A percentile compares a stretch with the other conserved stretches of the same genome.
These are phyloP conservation scores for Grosmannia serpens DNA, from an alignment of 2,329 filamentous ascomycete species.

Conservation along the genomic window DNA sequence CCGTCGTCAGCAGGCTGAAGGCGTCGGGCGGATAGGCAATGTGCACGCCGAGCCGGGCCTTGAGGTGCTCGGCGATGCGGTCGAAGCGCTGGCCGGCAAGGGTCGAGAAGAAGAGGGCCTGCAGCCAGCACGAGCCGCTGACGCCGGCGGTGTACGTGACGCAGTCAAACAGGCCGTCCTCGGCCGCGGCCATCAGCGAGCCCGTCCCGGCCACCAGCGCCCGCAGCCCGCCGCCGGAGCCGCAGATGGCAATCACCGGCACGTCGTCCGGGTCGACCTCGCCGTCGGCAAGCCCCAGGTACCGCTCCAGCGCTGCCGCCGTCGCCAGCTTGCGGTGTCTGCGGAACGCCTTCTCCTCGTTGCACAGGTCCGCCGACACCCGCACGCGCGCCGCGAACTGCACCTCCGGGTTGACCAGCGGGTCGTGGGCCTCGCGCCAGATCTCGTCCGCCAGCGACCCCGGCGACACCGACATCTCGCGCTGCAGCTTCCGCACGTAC, in stretches of 20 bases:
- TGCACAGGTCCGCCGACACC: slow-evolving; percentile 68
- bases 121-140: slow-evolving; percentile 92
- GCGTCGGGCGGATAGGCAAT: slow-evolving; percentile 87
- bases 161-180: slow-evolving; percentile 87
- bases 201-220: slow-evolving; percentile 85
- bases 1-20: slow-evolving; percentile 67
- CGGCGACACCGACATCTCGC: slow-evolving; percentile 75
- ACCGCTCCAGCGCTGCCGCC: slow-evolving; percentile 64
- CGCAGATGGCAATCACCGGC: slow-evolving; percentile 85
- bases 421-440: slow-evolving; percentile 82
- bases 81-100: slow-evolving; percentile 57
- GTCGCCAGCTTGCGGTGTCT: slow-evolving; percentile 56
- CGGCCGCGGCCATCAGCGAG: slow-evolving; percentile 71
- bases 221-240: slow-evolving; percentile 81
- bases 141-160: slow-evolving; percentile 92
- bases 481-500: slow-evolving; percentile 72
- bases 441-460: slow-evolving; percentile 87
- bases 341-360: slow-evolving; percentile 70
- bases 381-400: slow-evolving; percentile 69
- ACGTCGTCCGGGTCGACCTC: slow-evolving; percentile 85
- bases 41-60: slow-evolving; percentile 72
- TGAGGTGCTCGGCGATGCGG: slow-evolving; percentile 71
- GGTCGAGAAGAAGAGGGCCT: slow-evolving; percentile 75
- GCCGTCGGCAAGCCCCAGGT: slow-evolving; percentile 61
- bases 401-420: slow-evolving; percentile 77